A percentile compares a stretch with the other conserved stretches of the same genome.
Evolutionary conservation across 768 basidiomycete genomes (phyloP).

Genomic region (Tricholoma terreum): DNA sequence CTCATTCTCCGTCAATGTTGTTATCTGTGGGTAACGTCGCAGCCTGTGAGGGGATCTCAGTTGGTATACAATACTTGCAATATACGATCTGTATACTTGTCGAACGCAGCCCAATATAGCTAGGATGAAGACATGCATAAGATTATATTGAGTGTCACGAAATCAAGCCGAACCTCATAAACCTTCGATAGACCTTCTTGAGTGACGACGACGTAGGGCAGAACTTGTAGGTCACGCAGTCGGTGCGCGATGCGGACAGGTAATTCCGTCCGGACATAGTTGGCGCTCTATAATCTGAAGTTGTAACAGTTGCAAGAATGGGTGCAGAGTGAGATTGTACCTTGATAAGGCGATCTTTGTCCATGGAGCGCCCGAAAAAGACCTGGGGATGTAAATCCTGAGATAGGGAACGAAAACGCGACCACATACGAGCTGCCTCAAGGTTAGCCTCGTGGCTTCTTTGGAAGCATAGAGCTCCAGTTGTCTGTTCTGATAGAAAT

Average conservation of each 20-base stretch:
- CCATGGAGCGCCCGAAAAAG: slow-evolving; percentile 84
- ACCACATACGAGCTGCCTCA: slow-evolving; percentile 69
- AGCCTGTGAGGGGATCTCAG: slow-evolving; percentile 43
- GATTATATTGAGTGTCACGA: not conserved
- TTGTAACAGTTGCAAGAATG: not conserved
- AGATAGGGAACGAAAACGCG: not conserved
- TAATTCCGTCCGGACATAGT: slow-evolving; percentile 86
- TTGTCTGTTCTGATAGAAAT: slow-evolving; percentile 83
- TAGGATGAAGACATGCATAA: slow-evolving; percentile 26
- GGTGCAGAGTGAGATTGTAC: slow-evolving; percentile 30
- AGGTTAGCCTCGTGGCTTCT: slow-evolving; percentile 65
- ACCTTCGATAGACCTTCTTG: slow-evolving; percentile 81
- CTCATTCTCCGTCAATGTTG: slow-evolving; percentile 69
- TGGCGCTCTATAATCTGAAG: slow-evolving; percentile 60
- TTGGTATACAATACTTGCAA: not conserved
- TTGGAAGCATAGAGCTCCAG: slow-evolving; percentile 78
- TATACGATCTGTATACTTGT: slow-evolving; percentile 49
- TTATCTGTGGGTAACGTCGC: slow-evolving; percentile 71
- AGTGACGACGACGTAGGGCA: slow-evolving; percentile 85
- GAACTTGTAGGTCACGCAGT: slow-evolving; percentile 77
- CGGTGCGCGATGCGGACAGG: slow-evolving; percentile 88
- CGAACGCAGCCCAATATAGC: slow-evolving; percentile 87
- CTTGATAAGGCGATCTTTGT: slow-evolving; percentile 73
- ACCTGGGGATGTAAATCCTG: slow-evolving; percentile 42
- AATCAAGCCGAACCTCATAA: slow-evolving; percentile 60